Evolutionary conservation across 177 flowering plant genomes (phyloP), one percentile per base, ranked within the genome.

Genomic region (Tripterygium wilfordii): DNA sequence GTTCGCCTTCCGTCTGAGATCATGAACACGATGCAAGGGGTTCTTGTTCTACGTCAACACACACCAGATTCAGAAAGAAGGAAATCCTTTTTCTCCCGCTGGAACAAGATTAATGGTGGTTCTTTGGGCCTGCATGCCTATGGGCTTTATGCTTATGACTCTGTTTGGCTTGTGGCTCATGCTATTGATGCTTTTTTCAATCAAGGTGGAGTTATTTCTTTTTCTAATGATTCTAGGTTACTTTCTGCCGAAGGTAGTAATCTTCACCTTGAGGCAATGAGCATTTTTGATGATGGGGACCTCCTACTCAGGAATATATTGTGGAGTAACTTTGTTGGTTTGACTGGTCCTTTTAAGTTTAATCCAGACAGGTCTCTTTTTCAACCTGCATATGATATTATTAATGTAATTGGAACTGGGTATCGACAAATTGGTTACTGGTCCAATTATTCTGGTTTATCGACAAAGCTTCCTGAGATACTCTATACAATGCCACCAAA

Each of bases 71-170:
- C 96, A 3, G 57, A 65, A 29, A 56, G 44, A 37, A 84, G 78
- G 53, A 75, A 40, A 36, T 71, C 60, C 8, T 78, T 87, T 49
- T 3, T 54, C 29, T 71, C 92, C 18, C 64, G 79, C 49, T 87
- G 88, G 89, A 73, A 45, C 12, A 58, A 75, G 22, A 27, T 84
- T 45, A 69, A 71, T 36, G 66, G 66, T 36, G 72, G 71, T 16
- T 64, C 83, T 14, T 37, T 65, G 32, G 85, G 87, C 16, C 45
- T 87, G 44, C 74, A 73, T 60, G 48, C 78, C 17, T 79, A 72
- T 59, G 96, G 82, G 10, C 69, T 87, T n/a, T 78, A 82, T 66
- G 96, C 96, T 24, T 87, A 87, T 64, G 92, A 87, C 61, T 70
- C 83, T 13, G 83, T 87, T 48, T 78, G 82, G 92, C 42, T 80